A percentile compares a stretch with the other conserved stretches of the same genome.
phyloP scores from a whole-genome alignment of 805 yeast species.

The Monosporozyma aerobia region DNA sequence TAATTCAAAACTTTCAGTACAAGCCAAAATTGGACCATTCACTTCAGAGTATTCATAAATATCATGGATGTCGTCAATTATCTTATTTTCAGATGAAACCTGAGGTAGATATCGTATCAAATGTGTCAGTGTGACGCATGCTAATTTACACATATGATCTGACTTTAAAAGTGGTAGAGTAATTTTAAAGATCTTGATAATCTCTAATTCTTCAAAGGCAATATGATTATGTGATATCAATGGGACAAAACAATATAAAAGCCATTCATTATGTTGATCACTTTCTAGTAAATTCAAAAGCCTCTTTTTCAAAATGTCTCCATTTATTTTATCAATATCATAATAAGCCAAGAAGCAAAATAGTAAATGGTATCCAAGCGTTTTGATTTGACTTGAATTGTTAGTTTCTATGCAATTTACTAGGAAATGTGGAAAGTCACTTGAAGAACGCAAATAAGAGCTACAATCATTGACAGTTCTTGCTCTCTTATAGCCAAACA shows the following conservation, averaged over 20 bases:
- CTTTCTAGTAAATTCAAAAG: slow-evolving; percentile 14
- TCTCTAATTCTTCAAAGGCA: slow-evolving; percentile 8
- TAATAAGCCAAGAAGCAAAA: slow-evolving; percentile 10
- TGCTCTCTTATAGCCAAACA: slow-evolving; percentile 17
- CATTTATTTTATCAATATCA: slow-evolving; percentile 1
- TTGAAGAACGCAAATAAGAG: slow-evolving; percentile 10
- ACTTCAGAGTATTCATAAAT: slow-evolving; percentile 46
- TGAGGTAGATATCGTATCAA: slow-evolving; percentile 14
- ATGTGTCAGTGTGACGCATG: slow-evolving; percentile 20
- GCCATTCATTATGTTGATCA: slow-evolving; percentile 12
- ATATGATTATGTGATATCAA: slow-evolving; percentile 10
- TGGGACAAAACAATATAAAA: slow-evolving; percentile 17
- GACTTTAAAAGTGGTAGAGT: slow-evolving; percentile 30
- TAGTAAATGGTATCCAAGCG: slow-evolving; percentile 16
- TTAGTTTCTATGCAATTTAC: slow-evolving; percentile 9
- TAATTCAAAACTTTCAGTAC: slow-evolving; percentile 40
- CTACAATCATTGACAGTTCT: slow-evolving; percentile 9
- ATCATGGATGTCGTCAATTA: slow-evolving; percentile 40
- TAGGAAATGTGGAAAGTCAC: slow-evolving; percentile 13
- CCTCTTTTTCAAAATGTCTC: slow-evolving; percentile 5
- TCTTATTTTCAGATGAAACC: slow-evolving; percentile 30
- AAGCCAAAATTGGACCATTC: slow-evolving; percentile 47
- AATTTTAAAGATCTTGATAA: slow-evolving; percentile 21
- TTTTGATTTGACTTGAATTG: slow-evolving; percentile 2
- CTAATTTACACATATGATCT: slow-evolving; percentile 12